phyloP scores from a whole-genome alignment of 75 land plant species.

The Picea sitchensis region DNA sequence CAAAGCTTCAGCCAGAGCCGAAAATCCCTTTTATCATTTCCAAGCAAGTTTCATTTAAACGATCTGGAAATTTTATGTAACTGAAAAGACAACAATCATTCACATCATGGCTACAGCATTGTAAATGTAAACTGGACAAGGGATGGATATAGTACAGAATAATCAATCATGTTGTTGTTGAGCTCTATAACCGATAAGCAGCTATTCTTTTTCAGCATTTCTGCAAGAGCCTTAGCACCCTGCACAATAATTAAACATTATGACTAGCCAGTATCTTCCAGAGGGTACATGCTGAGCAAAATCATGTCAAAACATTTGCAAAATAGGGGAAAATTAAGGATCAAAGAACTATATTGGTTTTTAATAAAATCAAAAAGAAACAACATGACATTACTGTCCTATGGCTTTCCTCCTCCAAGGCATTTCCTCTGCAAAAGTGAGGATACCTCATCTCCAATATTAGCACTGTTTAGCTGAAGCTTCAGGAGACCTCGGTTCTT shows the following conservation, averaged over 20 bases:
- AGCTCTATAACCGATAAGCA: slow-evolving; percentile 72
- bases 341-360: neutral
- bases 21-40: slow-evolving; percentile 70
- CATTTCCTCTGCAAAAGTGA: neutral
- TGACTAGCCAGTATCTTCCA: neutral
- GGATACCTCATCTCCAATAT: slow-evolving; percentile 89
- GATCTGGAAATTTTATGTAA: neutral
- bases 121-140: neutral
- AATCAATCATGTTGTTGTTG: slow-evolving; percentile 93
- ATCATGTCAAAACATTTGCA: neutral
- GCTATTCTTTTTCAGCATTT: slow-evolving; percentile 85
- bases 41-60: slow-evolving; percentile 17
- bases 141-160: slow-evolving; percentile 53
- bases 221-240: slow-evolving; percentile 95
- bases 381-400: slow-evolving; percentile 1
- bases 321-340: neutral
- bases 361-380: neutral
- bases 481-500: slow-evolving; percentile 64
- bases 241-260: slow-evolving; percentile 21
- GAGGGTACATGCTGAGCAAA: neutral
- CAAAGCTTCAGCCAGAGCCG: slow-evolving; percentile 84
- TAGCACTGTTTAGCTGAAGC: slow-evolving; percentile 85
- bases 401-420: neutral
- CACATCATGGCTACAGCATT: neutral
- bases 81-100: neutral